Base-by-base conservation (phyloP, 106 monocot genomes). In the Gastrodia elata region DNA sequence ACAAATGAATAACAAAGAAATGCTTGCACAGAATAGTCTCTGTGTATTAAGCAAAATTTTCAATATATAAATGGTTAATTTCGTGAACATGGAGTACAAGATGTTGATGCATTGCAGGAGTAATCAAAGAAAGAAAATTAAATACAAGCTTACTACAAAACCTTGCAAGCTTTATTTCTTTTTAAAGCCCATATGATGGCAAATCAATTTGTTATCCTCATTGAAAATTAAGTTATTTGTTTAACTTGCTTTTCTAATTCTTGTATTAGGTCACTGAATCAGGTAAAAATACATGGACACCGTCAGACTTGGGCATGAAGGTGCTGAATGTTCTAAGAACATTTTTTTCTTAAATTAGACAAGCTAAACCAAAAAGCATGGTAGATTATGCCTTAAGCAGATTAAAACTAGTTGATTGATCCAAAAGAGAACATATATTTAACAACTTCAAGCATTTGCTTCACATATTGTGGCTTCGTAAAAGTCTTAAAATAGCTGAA, bases 1-100 rank as follows among this genome's bases (percentile, higher is more conserved):
- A 74, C 58, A 82, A 65, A 82, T 14, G n/a, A 35, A 11, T 28
- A 41, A 39, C 22, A 2, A 26, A 32, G 9, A 52, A 8, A 61
- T 30, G 1, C 32, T 32, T 61, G 30, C 28, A 61, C 14, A 32
- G 30, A 32, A 61, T 61, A 61, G 10, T 61, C 30, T 61, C 15
- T 61, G 32, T 61, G 11, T 32, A 61, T 61, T 10, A 28, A 61
- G 30, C 61, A 13, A 30, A 32, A 14, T 10, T 14, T 61, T 61
- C 30, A 4, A 11, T 32, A 13, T 26, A 10, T 61, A 61, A 13
- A 13, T 30, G 2, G 14, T 61, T 13, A 32, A 61, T n/a, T 52
- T 52, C 22, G 52, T 32, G 32, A 30, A 15, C 13, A 61, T 61
- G 61, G 30, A 26, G 28, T 32, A 32, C 30, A 22, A 61, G 30